Evolutionary conservation across 1,139 yeast species (phyloP).

Genomic region (Insectozyma bohioensis): DNA sequence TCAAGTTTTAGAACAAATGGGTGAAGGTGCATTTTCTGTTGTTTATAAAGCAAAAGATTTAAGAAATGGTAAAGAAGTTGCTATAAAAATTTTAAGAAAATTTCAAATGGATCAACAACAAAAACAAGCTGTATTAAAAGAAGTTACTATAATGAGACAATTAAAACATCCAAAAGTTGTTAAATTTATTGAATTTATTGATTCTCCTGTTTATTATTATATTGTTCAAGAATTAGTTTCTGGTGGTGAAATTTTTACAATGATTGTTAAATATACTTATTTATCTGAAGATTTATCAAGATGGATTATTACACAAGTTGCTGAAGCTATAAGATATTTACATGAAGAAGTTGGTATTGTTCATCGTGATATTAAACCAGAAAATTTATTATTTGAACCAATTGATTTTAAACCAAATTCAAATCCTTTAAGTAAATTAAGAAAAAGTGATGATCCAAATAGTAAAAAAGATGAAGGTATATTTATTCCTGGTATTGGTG

Average conservation of each 20-base stretch:
- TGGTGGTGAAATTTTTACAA: slow-evolving; percentile 60
- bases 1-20: slow-evolving; percentile 62
- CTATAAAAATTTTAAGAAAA: slow-evolving; percentile 59
- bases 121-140: slow-evolving; percentile 54
- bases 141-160: slow-evolving; percentile 59
- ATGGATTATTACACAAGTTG: slow-evolving; percentile 53
- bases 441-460: slow-evolving; percentile 48
- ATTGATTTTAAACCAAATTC: slow-evolving; percentile 49
- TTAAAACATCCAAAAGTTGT: slow-evolving; percentile 52
- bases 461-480: slow-evolving; percentile 54
- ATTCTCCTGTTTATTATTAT: slow-evolving; percentile 48
- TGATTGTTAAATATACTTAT: slow-evolving; percentile 56
- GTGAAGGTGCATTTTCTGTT: slow-evolving; percentile 93
- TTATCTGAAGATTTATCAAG: slow-evolving; percentile 55
- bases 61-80: slow-evolving; percentile 56
- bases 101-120: slow-evolving; percentile 55
- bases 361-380: slow-evolving; percentile 60
- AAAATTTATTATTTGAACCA: slow-evolving; percentile 58
- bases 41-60: slow-evolving; percentile 70
- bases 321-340: slow-evolving; percentile 46
- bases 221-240: slow-evolving; percentile 52
- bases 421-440: slow-evolving; percentile 38
- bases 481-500: slow-evolving; percentile 47
- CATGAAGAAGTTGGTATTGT: slow-evolving; percentile 59
- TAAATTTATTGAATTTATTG: slow-evolving; percentile 48